phyloP scores from a whole-genome alignment of 225 moss, liverwort and hornwort species.

The Straminergon stramineum region DNA sequence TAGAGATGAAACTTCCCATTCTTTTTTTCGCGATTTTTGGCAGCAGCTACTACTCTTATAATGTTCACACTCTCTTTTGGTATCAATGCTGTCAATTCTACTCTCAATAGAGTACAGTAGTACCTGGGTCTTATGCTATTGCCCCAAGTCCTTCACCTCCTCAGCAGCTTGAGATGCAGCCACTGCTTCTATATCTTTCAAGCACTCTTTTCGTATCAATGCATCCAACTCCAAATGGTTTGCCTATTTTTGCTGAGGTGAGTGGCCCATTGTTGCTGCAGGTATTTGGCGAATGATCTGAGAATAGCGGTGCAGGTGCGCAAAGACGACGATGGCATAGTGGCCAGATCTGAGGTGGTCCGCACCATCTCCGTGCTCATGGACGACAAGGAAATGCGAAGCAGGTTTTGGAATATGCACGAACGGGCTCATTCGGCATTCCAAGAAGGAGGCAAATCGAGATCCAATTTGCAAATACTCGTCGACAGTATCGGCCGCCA shows the following conservation, averaged over 20 bases:
- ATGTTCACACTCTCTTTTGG: not conserved
- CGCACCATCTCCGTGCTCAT: constrained; percentile 18
- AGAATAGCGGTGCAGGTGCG: constrained; percentile 23
- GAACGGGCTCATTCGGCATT: constrained; percentile 6
- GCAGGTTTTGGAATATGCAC: constrained; percentile 13
- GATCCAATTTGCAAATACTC: constrained; percentile 1
- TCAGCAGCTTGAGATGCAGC: not conserved
- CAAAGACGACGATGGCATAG: constrained; percentile 14
- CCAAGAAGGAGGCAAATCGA: constrained; percentile 5
- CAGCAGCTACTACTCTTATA: not conserved
- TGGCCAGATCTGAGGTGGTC: constrained; percentile 23
- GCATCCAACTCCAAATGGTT: constrained; percentile 19
- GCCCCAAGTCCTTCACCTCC: not conserved
- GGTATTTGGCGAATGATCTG: constrained; percentile 37
- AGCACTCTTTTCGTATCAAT: not conserved
- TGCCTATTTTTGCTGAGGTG: not conserved
- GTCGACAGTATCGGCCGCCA: not conserved
- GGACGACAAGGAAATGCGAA: constrained; percentile 10
- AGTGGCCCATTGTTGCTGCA: not conserved
- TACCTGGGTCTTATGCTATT: not conserved
- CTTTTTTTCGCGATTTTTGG: not conserved
- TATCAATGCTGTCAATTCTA: not conserved
- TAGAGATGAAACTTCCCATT: not conserved
- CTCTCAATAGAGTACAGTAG: not conserved
- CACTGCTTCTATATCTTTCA: not conserved